Percentiles rank a stretch among this genome's conserved stretches.
Conservation (phyloP, 768 basidiomycete genomes). For the Melanogaster broomeanus region DNA sequence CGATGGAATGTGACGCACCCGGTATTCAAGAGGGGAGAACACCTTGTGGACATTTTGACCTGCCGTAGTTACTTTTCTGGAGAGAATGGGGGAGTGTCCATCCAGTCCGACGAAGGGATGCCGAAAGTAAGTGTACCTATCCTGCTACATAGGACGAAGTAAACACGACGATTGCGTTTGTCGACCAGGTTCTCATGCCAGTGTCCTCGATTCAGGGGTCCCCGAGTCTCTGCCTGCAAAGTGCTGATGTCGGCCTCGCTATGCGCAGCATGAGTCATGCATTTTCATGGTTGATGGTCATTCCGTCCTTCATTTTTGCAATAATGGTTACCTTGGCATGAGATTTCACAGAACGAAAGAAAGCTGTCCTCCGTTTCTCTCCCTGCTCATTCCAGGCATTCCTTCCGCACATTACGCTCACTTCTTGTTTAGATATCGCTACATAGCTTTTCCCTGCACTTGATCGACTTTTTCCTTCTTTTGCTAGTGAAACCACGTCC, state of each 20-base stretch:
- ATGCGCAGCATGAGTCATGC: neutral
- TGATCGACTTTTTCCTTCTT: slow-evolving; percentile 6
- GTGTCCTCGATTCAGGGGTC: slow-evolving; percentile 21
- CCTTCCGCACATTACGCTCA: neutral
- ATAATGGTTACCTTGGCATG: slow-evolving; percentile 7
- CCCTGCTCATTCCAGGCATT: neutral
- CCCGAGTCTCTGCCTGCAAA: slow-evolving; percentile 21
- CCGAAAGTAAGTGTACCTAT: slow-evolving; percentile 39
- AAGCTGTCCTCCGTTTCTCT: neutral
- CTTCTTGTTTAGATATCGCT: slow-evolving; percentile 7
- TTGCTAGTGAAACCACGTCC: too few relatives aligned
- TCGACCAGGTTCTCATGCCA: slow-evolving; percentile 37
- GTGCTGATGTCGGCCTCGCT: slow-evolving; percentile 2
- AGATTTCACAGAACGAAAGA: neutral
- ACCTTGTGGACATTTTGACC: slow-evolving; percentile 54
- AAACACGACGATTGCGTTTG: neutral
- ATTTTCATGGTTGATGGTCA: slow-evolving; percentile 8
- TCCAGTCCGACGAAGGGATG: slow-evolving; percentile 43
- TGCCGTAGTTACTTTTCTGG: slow-evolving; percentile 43
- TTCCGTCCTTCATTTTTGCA: slow-evolving; percentile 4
- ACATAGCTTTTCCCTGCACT: slow-evolving; percentile 15
- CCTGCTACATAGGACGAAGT: neutral
- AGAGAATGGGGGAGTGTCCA: slow-evolving; percentile 42
- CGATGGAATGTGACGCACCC: slow-evolving; percentile 47
- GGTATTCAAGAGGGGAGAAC: slow-evolving; percentile 41